These are phyloP conservation scores for Waltergamsia citrina DNA, from an alignment of 2,329 filamentous ascomycete genomes.

Conservation along the genomic window DNA sequence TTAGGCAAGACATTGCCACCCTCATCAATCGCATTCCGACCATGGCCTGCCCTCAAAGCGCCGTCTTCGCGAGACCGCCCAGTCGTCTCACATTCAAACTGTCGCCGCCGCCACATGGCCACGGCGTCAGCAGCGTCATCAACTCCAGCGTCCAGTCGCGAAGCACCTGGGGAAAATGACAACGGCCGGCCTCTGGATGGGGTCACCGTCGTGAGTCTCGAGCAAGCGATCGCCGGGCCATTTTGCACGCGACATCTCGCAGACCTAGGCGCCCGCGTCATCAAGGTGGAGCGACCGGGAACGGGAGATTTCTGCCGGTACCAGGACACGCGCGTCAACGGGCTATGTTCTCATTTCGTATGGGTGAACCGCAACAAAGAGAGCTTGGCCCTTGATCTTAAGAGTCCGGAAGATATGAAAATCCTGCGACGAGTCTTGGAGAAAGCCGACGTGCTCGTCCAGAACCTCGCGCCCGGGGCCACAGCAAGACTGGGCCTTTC, in stretches of 20 bases:
- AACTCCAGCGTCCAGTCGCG: no score
- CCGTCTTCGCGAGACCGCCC: no score
- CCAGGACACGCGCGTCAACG: constrained; percentile 39
- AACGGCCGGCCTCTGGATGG: constrained; percentile 20
- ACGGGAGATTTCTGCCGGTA: constrained; percentile 42
- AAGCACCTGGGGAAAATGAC: no score
- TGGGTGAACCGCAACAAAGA: constrained; percentile 46
- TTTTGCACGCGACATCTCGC: constrained; percentile 45
- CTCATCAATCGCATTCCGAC: no score
- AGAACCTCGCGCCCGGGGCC: constrained; percentile 43
- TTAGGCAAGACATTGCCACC: no score
- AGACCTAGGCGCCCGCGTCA: constrained; percentile 42
- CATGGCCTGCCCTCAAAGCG: no score
- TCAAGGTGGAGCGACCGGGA: constrained; percentile 42
- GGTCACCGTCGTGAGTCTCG: constrained; percentile 40
- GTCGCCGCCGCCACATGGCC: no score
- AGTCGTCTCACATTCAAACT: no score
- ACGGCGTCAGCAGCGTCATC: no score
- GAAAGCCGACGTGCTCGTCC: constrained; percentile 40
- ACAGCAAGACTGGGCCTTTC: constrained; percentile 35
- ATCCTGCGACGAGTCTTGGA: constrained; percentile 30
- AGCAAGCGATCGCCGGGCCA: constrained; percentile 44
- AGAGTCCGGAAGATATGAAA: constrained; percentile 28
- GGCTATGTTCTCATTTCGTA: constrained; percentile 42
- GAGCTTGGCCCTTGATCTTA: constrained; percentile 39